These are phyloP conservation scores for Phoma sp. DNA, from an alignment of 2,329 filamentous ascomycete species.

Conservation along the genomic window DNA sequence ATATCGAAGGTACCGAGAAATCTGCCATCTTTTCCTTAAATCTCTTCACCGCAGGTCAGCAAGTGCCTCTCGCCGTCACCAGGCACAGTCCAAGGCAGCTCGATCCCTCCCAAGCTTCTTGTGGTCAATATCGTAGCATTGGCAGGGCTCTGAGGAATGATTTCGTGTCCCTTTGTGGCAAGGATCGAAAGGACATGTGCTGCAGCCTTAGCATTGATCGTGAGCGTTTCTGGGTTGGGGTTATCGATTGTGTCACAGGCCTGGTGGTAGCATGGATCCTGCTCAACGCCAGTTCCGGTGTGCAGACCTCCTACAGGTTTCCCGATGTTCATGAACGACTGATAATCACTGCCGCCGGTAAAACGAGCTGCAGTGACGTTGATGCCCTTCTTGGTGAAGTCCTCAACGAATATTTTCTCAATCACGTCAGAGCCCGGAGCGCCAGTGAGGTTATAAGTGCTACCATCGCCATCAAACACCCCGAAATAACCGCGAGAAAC, in stretches of 20 bases:
- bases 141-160: slow-evolving; percentile 44
- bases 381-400: slow-evolving; percentile 43
- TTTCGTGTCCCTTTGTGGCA: slow-evolving; percentile 36
- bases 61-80: slow-evolving; percentile 39
- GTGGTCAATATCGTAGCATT: slow-evolving; percentile 39
- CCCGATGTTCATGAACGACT: slow-evolving; percentile 49
- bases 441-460: slow-evolving; percentile 41
- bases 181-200: slow-evolving; percentile 45
- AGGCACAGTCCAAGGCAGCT: slow-evolving; percentile 39
- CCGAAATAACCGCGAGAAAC: slow-evolving; percentile 48
- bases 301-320: slow-evolving; percentile 50
- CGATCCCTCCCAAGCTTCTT: slow-evolving; percentile 35
- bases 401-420: slow-evolving; percentile 47
- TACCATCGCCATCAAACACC: slow-evolving; percentile 49
- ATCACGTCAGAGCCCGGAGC: slow-evolving; percentile 43
- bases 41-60: slow-evolving; percentile 39
- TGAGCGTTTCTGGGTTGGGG: slow-evolving; percentile 44
- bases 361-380: slow-evolving; percentile 48
- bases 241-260: slow-evolving; percentile 49
- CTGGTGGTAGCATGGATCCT: slow-evolving; percentile 50
- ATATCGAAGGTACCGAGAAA: neutral
- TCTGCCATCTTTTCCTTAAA: slow-evolving; percentile 15
- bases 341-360: slow-evolving; percentile 49
- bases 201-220: slow-evolving; percentile 47
- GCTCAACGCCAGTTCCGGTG: slow-evolving; percentile 49